Percentiles rank a stretch among this genome's conserved stretches.
Evolutionary conservation across 179 eudicot species (phyloP).

Genomic region (Beta macrorhiza): DNA sequence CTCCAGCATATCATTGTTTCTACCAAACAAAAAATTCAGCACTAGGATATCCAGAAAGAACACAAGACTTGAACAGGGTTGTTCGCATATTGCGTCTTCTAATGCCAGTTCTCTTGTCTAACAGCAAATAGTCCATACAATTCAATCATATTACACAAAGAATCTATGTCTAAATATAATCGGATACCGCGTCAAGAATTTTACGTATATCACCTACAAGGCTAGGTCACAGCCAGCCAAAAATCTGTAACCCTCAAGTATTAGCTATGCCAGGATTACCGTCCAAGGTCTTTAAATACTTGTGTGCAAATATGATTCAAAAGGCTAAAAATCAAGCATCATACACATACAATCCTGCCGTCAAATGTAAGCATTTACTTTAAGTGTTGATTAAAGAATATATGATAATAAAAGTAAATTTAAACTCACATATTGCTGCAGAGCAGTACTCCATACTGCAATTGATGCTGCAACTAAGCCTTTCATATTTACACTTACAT

Average conservation of each 20-base stretch:
- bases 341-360: neutral
- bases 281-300: neutral
- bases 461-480: constrained; percentile 79
- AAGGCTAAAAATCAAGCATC: neutral
- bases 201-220: neutral
- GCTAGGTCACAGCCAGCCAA: neutral
- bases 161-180: neutral
- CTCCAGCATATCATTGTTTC: neutral
- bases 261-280: neutral
- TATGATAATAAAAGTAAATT: neutral
- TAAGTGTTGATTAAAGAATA: neutral
- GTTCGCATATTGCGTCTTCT: neutral
- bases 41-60: neutral
- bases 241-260: neutral
- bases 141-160: too few relatives aligned
- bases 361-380: neutral
- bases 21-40: neutral
- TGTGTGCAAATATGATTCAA: neutral
- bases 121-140: neutral
- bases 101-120: neutral
- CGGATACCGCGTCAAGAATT: neutral
- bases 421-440: constrained; percentile 82
- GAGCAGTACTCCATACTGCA: constrained; percentile 87
- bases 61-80: neutral
- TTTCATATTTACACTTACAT: constrained; percentile 79